Percentiles rank a stretch among this genome's conserved stretches.
phyloP scores from a whole-genome alignment of 805 yeast species.

The Candida ovalis region DNA sequence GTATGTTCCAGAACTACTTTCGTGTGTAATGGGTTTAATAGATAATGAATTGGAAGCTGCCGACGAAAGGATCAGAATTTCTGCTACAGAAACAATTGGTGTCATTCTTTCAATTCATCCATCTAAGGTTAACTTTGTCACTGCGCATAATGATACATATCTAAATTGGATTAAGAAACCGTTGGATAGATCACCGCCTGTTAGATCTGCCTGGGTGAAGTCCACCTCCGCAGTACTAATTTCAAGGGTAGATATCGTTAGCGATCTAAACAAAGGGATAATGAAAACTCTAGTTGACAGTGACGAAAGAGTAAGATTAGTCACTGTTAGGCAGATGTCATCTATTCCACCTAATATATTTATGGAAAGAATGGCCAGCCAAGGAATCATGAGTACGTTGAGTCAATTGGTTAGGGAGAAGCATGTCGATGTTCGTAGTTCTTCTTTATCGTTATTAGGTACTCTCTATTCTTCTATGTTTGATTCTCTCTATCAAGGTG shows the following conservation, averaged over 20 bases:
- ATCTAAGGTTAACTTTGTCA: constrained; percentile 53
- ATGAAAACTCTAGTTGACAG: constrained; percentile 69
- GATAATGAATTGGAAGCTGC: constrained; percentile 80
- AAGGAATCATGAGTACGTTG: constrained; percentile 48
- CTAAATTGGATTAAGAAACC: constrained; percentile 70
- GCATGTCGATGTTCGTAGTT: constrained; percentile 57
- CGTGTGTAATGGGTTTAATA: constrained; percentile 71
- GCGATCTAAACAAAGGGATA: constrained; percentile 54
- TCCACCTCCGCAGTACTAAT: constrained; percentile 47
- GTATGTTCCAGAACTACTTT: constrained; percentile 67
- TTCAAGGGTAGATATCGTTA: constrained; percentile 40
- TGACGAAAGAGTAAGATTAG: constrained; percentile 66
- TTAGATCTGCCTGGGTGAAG: constrained; percentile 69
- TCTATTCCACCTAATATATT: constrained; percentile 44
- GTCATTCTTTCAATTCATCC: constrained; percentile 48
- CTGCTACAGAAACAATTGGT: constrained; percentile 76
- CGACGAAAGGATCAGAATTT: constrained; percentile 52
- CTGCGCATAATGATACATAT: constrained; percentile 59
- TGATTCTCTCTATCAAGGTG: constrained; percentile 24
- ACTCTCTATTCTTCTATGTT: constrained; percentile 49
- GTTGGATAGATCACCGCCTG: constrained; percentile 60
- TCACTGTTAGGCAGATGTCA: constrained; percentile 51
- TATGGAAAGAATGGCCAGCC: constrained; percentile 43
- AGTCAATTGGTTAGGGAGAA: constrained; percentile 70
- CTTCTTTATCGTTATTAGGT: constrained; percentile 53